phyloP scores from a whole-genome alignment of 2,329 filamentous ascomycete species.

The Beauveria brongniartii region DNA sequence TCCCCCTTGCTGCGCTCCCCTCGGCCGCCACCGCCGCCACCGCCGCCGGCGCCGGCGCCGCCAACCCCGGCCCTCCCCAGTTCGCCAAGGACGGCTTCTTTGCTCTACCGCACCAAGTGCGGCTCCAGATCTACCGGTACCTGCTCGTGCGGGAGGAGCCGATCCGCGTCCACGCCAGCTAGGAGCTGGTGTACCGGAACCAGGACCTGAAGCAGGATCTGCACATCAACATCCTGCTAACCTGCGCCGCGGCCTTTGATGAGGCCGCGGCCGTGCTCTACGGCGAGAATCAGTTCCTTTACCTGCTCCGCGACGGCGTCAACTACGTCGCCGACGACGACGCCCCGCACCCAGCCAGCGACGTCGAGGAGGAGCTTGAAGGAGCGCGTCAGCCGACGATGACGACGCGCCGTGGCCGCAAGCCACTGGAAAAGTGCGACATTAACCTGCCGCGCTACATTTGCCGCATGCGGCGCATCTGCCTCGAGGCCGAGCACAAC shows the following conservation, averaged over 20 bases:
- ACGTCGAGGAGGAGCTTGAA: constrained; percentile 12
- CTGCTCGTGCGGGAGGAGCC: constrained; percentile 24
- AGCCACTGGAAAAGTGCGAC: constrained; percentile 4
- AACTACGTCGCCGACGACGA: constrained; percentile 16
- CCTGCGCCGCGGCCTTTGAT: constrained; percentile 21
- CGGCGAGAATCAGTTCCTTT: constrained; percentile 39
- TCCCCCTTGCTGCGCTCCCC: too few species aligned
- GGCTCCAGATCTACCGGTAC: constrained; percentile 23
- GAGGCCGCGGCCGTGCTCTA: constrained; percentile 38
- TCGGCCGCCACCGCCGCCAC: too few species aligned
- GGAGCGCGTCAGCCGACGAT: background rate
- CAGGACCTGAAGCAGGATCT: constrained; percentile 20
- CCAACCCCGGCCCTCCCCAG: background rate
- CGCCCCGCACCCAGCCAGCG: constrained; percentile 12
- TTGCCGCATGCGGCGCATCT: constrained; percentile 32
- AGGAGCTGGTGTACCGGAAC: constrained; percentile 24
- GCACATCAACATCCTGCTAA: constrained; percentile 27
- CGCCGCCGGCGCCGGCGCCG: too few species aligned
- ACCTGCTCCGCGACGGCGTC: constrained; percentile 33
- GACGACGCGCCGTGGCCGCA: background rate
- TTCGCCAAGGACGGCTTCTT: background rate
- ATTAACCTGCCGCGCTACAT: constrained; percentile 29
- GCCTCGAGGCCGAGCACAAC: constrained; percentile 35
- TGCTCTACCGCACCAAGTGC: constrained; percentile 23
- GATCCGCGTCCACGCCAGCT: constrained; percentile 26